Evolutionary conservation across 2,329 filamentous ascomycete genomes (phyloP).

Genomic region (Hypoxylon sp.): DNA sequence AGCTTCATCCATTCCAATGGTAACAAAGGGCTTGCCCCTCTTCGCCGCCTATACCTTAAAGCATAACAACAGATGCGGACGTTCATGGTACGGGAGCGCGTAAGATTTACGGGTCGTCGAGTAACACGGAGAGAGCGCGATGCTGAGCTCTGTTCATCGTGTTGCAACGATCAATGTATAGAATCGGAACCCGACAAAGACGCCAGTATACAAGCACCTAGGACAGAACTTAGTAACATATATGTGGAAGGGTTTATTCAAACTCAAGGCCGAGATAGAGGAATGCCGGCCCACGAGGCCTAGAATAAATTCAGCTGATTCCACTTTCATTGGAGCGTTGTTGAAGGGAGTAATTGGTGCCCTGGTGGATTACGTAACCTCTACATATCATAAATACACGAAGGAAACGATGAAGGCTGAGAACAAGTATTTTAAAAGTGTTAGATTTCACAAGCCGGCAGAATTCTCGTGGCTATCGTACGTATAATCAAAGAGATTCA

Average conservation of each 20-base stretch:
- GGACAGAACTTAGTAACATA: background rate
- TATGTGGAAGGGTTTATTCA: background rate
- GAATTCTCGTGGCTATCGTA: background rate
- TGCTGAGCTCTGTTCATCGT: background rate
- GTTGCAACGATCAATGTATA: constrained; percentile 2
- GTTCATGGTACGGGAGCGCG: constrained; percentile 27
- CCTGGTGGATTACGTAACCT: background rate
- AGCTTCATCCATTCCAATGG: too few species aligned
- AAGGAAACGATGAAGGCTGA: background rate
- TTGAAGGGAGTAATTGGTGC: background rate
- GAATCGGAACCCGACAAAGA: background rate
- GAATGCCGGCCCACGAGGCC: background rate
- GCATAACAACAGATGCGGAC: constrained; percentile 26
- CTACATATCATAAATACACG: background rate
- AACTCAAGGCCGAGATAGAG: background rate
- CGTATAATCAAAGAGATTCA: background rate
- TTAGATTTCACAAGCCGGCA: too few species aligned
- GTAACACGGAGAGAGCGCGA: background rate
- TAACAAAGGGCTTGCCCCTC: too few species aligned
- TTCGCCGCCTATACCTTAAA: constrained; percentile 4
- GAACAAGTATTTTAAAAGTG: background rate
- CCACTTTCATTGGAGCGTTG: background rate
- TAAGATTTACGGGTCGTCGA: background rate
- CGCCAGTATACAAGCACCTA: background rate
- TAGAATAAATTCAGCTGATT: background rate